Conservation (phyloP, 2,329 filamentous ascomycete species). For the Verticillium isaacii region DNA sequence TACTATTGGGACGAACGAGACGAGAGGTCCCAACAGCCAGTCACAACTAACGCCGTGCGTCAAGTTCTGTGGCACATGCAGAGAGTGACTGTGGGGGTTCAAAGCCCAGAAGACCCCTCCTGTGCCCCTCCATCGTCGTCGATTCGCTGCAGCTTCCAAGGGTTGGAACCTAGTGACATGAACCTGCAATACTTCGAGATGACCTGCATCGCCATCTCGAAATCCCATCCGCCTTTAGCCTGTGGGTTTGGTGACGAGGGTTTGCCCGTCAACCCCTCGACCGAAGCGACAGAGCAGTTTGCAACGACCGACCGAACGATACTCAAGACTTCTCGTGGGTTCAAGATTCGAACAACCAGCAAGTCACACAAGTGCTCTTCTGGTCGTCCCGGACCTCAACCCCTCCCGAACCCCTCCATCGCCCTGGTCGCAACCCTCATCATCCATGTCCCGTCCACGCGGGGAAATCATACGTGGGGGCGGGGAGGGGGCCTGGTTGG, state of each 20-base stretch:
- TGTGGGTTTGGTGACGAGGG: neutral
- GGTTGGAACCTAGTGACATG: neutral
- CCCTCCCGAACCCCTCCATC: neutral
- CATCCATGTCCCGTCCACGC: constrained; percentile 1
- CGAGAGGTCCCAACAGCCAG: neutral
- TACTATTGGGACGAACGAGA: neutral
- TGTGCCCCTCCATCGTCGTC: neutral
- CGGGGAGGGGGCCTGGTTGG: neutral
- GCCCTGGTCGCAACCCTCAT: neutral
- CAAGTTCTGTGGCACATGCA: neutral
- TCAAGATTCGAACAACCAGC: neutral
- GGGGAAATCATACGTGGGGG: constrained; percentile 2
- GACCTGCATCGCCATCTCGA: neutral
- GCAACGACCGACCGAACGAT: too few species aligned
- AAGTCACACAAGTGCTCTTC: too few species aligned
- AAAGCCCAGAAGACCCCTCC: neutral
- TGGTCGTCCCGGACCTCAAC: neutral
- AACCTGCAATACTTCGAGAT: neutral
- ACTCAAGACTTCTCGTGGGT: neutral
- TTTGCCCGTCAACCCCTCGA: neutral
- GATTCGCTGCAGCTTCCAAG: neutral
- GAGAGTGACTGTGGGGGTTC: neutral
- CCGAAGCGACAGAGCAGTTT: neutral
- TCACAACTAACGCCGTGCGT: neutral
- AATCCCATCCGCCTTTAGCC: neutral